Conservation (phyloP, 371 early-diverging fungal species). For the Mucor racemosus region DNA sequence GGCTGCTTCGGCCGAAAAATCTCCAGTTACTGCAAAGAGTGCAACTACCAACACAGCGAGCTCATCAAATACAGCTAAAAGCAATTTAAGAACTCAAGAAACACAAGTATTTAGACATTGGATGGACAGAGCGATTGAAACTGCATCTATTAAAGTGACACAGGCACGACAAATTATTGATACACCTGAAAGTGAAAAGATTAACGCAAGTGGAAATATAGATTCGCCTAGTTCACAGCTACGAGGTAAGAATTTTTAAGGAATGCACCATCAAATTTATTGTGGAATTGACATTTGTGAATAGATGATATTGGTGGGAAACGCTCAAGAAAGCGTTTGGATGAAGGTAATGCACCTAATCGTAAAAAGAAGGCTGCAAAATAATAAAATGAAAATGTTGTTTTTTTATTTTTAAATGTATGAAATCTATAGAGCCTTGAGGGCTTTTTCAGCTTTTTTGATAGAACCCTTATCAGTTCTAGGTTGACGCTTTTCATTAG, state of each 20-base stretch:
- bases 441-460: constrained; percentile 56
- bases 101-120: constrained; percentile 45
- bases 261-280: neutral
- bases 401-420: neutral
- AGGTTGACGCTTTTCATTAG: constrained; percentile 39
- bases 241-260: constrained; percentile 17
- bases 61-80: constrained; percentile 11
- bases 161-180: constrained; percentile 36
- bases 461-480: constrained; percentile 48
- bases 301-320: constrained; percentile 31
- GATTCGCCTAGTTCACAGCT: constrained; percentile 4
- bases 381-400: neutral
- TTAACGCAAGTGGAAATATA: neutral
- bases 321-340: constrained; percentile 28
- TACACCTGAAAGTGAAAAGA: constrained; percentile 9
- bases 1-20: constrained; percentile 1
- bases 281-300: neutral
- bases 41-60: neutral
- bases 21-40: neutral
- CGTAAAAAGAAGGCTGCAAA: constrained; percentile 30
- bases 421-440: constrained; percentile 34
- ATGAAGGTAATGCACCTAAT: constrained; percentile 20
- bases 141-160: constrained; percentile 36
- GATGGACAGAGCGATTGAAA: constrained; percentile 56
- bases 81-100: constrained; percentile 47